A percentile compares a stretch with the other conserved stretches of the same genome.
Evolutionary conservation across 768 basidiomycete genomes (phyloP).

Genomic region (Phanerochaete sordida): DNA sequence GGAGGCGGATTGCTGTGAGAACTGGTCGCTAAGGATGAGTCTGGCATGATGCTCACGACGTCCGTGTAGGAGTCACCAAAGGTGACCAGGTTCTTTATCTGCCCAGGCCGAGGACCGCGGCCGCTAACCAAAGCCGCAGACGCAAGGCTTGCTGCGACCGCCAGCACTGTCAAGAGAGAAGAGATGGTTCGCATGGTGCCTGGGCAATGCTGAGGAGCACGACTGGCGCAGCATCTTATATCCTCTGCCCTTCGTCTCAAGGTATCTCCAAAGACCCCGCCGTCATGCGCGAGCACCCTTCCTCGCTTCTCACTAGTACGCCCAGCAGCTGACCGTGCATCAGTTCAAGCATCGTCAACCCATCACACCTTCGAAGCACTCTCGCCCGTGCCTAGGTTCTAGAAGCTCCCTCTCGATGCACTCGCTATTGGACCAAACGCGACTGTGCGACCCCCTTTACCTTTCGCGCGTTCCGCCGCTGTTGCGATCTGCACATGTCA

Average conservation of each 20-base stretch:
- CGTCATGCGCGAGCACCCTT: too few species aligned
- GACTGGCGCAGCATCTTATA: background rate
- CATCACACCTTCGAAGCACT: too few species aligned
- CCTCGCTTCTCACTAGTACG: too few species aligned
- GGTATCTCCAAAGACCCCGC: too few species aligned
- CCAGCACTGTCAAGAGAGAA: background rate
- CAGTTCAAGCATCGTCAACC: too few species aligned
- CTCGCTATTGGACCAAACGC: too few species aligned
- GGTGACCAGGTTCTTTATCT: constrained; percentile 62
- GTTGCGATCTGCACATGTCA: background rate
- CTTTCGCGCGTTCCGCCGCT: background rate
- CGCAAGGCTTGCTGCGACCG: background rate
- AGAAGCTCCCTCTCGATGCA: too few species aligned
- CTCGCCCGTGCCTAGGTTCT: too few species aligned
- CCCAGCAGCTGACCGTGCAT: too few species aligned
- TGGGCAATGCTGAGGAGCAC: background rate
- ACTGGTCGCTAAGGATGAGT: background rate
- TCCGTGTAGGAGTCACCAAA: constrained; percentile 71
- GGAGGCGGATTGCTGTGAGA: background rate
- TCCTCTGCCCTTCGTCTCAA: too few species aligned
- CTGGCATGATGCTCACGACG: constrained; percentile 25
- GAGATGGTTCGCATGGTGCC: background rate
- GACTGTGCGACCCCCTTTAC: background rate
- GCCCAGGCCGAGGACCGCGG: constrained; percentile 28
- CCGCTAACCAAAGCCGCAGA: constrained; percentile 9